These are phyloP conservation scores for Musa beccarii DNA, from an alignment of 176 grass and related monocot genomes.

Conservation along the genomic window DNA sequence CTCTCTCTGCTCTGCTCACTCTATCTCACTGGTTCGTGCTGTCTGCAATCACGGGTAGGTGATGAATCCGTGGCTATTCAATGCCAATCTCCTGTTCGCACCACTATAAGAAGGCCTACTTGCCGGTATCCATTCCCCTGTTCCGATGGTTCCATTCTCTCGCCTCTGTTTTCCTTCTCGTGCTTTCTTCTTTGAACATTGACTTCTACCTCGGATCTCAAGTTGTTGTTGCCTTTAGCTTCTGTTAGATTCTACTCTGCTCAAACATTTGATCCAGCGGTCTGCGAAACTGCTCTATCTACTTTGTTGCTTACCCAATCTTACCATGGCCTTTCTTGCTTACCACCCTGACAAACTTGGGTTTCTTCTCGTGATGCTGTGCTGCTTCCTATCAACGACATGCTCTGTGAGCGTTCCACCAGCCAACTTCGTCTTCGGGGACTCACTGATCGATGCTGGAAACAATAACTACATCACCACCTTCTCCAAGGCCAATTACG, in stretches of 20 bases:
- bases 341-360: slow-evolving; percentile 7
- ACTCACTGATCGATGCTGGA: slow-evolving; percentile 81
- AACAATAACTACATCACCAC: slow-evolving; percentile 75
- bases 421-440: slow-evolving; percentile 57
- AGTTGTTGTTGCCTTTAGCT: not conserved
- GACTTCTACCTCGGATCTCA: not conserved
- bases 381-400: slow-evolving; percentile 12
- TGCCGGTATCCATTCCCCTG: slow-evolving; percentile 7
- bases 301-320: not conserved
- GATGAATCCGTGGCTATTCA: slow-evolving; percentile 18
- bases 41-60: slow-evolving; percentile 24
- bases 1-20: not conserved
- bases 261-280: too few relatives aligned
- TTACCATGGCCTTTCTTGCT: not conserved
- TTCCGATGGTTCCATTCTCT: slow-evolving; percentile 9
- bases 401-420: slow-evolving; percentile 16
- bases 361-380: not conserved
- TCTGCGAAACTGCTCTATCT: too few relatives aligned
- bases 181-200: not conserved
- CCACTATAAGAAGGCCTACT: slow-evolving; percentile 12
- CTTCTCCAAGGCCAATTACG: slow-evolving; percentile 57
- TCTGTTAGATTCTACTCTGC: not conserved
- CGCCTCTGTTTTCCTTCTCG: not conserved
- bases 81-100: not conserved
- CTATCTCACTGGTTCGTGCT: not conserved